These are phyloP conservation scores for Sugiyamaella pinicola DNA, from an alignment of 1,139 yeast genomes.

Conservation along the genomic window DNA sequence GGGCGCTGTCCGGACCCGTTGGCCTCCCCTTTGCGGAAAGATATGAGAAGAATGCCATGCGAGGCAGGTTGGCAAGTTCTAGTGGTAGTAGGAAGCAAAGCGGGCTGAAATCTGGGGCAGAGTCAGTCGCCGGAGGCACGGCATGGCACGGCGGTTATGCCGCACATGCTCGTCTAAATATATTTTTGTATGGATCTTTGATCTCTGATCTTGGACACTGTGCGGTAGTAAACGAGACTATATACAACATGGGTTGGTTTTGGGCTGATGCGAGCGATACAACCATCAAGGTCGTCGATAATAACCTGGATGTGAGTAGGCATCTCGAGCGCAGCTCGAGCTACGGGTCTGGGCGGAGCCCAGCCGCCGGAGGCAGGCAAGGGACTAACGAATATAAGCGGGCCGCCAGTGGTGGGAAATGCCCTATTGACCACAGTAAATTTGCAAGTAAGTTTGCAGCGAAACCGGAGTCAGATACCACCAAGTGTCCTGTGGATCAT, in stretches of 20 bases:
- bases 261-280: slow-evolving; percentile 28
- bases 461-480: slow-evolving; percentile 31
- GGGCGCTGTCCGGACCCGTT: no score
- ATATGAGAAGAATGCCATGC: no score
- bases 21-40: no score
- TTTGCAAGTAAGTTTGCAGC: slow-evolving; percentile 1
- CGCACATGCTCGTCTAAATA: neutral
- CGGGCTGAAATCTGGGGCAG: no score
- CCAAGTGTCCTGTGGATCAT: slow-evolving; percentile 52
- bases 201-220: slow-evolving; percentile 2
- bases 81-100: neutral
- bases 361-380: no score
- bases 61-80: no score
- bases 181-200: slow-evolving; percentile 2
- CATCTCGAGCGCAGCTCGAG: no score
- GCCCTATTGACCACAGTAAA: slow-evolving; percentile 43
- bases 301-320: neutral
- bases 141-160: neutral
- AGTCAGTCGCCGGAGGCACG: no score
- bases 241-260: slow-evolving; percentile 35
- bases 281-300: neutral
- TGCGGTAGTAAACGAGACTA: neutral
- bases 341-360: no score
- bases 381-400: neutral
- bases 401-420: slow-evolving; percentile 32